Conservation (phyloP, 2,329 filamentous ascomycete genomes). For the Aspergillus spinulosporus region DNA sequence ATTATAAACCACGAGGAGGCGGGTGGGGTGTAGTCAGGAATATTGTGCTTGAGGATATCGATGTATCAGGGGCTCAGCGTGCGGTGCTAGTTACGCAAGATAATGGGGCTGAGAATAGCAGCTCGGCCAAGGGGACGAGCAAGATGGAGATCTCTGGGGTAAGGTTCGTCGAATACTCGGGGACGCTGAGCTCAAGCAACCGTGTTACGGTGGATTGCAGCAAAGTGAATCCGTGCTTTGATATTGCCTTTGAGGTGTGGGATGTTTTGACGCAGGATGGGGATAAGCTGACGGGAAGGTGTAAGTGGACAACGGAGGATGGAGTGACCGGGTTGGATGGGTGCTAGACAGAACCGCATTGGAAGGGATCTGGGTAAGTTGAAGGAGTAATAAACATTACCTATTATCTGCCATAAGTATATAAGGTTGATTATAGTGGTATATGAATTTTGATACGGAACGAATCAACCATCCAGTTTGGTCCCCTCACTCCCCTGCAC, state of each 20-base stretch:
- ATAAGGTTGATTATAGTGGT: neutral
- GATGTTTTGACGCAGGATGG: neutral
- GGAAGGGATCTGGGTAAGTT: too few species aligned
- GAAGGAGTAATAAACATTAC: neutral
- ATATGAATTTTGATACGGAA: slow-evolving; percentile 34
- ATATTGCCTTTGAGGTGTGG: neutral
- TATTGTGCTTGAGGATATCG: slow-evolving; percentile 54
- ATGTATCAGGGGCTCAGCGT: slow-evolving; percentile 47
- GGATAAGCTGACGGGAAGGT: neutral
- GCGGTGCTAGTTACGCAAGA: slow-evolving; percentile 52
- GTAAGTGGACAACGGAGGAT: neutral
- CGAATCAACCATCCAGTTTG: slow-evolving; percentile 32
- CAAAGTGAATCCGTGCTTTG: neutral
- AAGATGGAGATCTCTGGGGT: slow-evolving; percentile 54
- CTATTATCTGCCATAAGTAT: neutral
- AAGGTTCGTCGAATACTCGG: slow-evolving; percentile 55
- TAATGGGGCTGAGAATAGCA: slow-evolving; percentile 52
- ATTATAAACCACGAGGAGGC: slow-evolving; percentile 50
- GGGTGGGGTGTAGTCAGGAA: slow-evolving; percentile 58
- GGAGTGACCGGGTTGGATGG: neutral
- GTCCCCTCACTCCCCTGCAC: neutral
- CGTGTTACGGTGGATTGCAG: neutral
- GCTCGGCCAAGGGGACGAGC: slow-evolving; percentile 46
- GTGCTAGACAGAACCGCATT: neutral
- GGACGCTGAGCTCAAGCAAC: slow-evolving; percentile 22